A percentile compares a stretch with the other conserved stretches of the same genome.
These are phyloP conservation scores for Aureobasidium vineae DNA, from an alignment of 2,329 filamentous ascomycete species.

Conservation along the genomic window DNA sequence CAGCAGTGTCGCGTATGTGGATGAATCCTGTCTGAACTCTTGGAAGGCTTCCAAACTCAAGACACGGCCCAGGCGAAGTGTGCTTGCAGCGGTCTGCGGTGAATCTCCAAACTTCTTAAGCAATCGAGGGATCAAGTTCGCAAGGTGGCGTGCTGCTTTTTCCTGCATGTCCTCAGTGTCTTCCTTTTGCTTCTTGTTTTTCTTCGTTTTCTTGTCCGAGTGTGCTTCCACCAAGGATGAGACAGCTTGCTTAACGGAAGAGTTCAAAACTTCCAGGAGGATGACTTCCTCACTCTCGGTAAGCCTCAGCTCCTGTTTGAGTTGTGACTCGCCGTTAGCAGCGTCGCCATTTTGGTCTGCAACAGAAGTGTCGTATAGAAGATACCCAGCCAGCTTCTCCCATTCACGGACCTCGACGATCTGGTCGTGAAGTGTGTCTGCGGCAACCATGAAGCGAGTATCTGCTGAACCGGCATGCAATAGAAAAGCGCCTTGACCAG, in stretches of 20 bases:
- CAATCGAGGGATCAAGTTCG: slow-evolving; percentile 75
- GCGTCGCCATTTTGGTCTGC: slow-evolving; percentile 53
- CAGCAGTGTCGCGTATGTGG: slow-evolving; percentile 73
- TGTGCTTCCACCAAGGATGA: slow-evolving; percentile 63
- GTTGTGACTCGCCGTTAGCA: slow-evolving; percentile 59
- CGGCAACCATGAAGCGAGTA: slow-evolving; percentile 80
- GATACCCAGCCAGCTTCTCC: slow-evolving; percentile 84
- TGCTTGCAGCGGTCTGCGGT: slow-evolving; percentile 78
- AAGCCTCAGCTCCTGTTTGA: slow-evolving; percentile 72
- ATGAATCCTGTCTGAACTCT: slow-evolving; percentile 81
- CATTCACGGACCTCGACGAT: slow-evolving; percentile 79
- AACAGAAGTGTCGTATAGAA: slow-evolving; percentile 83
- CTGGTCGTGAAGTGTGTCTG: slow-evolving; percentile 80
- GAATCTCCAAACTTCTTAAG: slow-evolving; percentile 92
- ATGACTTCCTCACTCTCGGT: slow-evolving; percentile 76
- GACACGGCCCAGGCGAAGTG: slow-evolving; percentile 80
- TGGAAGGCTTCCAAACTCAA: slow-evolving; percentile 86
- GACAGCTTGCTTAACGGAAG: slow-evolving; percentile 73
- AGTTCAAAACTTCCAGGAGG: slow-evolving; percentile 81
- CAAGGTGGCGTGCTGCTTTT: slow-evolving; percentile 72
- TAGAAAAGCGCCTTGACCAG: slow-evolving; percentile 42
- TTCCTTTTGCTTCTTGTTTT: slow-evolving; percentile 58
- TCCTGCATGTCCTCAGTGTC: slow-evolving; percentile 70
- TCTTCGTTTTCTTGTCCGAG: slow-evolving; percentile 55
- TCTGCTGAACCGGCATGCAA: slow-evolving; percentile 66